phyloP scores from a whole-genome alignment of 108 stramenopile species.

The Bacterosira constricta region DNA sequence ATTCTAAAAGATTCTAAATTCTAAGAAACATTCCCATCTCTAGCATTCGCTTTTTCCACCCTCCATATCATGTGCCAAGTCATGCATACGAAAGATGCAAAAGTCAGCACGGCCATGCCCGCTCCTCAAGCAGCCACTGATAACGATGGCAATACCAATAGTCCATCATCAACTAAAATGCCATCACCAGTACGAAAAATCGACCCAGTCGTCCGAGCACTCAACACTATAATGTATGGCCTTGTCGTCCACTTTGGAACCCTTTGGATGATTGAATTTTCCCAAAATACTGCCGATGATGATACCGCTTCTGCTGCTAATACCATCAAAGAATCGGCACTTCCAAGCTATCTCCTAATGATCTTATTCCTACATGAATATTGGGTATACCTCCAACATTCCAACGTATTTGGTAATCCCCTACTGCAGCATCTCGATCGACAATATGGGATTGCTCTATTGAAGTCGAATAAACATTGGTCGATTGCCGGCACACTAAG shows the following conservation, averaged over 20 bases:
- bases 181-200: conserved; percentile 31
- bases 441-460: conserved; percentile 53
- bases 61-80: too few species aligned
- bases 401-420: conserved; percentile 56
- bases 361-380: conserved; percentile 52
- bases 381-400: conserved; percentile 59
- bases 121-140: too few species aligned
- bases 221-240: conserved; percentile 53
- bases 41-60: too few species aligned
- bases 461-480: conserved; percentile 54
- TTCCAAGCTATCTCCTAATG: neutral
- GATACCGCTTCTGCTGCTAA: neutral
- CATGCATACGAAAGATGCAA: too few species aligned
- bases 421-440: conserved; percentile 54
- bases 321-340: neutral
- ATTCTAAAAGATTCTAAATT: too few species aligned
- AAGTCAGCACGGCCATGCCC: too few species aligned
- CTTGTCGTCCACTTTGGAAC: conserved; percentile 51
- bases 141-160: too few species aligned
- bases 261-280: conserved; percentile 36
- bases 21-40: too few species aligned
- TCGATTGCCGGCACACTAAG: conserved; percentile 53
- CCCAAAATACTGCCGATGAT: neutral
- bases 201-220: conserved; percentile 51
- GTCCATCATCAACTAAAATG: too few species aligned